Evolutionary conservation across 805 yeast species (phyloP), one percentile per base, ranked within the genome.

Genomic region (Candida broadrunensis): DNA sequence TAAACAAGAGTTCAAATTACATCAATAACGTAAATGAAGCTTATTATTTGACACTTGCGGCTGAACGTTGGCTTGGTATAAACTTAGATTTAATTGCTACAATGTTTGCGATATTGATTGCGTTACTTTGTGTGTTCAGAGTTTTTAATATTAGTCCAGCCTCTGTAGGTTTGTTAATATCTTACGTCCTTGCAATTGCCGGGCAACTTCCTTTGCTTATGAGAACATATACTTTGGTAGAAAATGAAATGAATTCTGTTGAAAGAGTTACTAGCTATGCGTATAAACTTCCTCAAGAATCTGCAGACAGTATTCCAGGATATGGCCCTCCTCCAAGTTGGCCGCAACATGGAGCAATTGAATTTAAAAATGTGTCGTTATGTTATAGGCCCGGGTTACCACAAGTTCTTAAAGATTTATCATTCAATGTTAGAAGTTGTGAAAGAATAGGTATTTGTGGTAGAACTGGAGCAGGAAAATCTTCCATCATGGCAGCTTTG

Each of bases 401-500:
- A 3, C 56, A 70, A 30, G 85, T 78, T 12, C 61, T 80, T 51
- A 74, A 70, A 39, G 56, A 70, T 39, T 45, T 80, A 41, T 53
- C 54, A 21, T 54, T 70, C 49, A 61, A 43, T 4, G 67, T 84
- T 37, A 55, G 65, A 4, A 73, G 80, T 1, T 65, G 72, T 11
- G 85, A 85, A 55, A 85, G 82, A 54, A 74, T 86, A 45, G 95
- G 95, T 27, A 80, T 86, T 39, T 83, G 90, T 65, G 95, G 95
- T 33, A 74, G 95, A 54, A 86, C 95, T 0, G 95, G 95, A 50
- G 91, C 93, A 3, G 95, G 95, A 34, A 80, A 80, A 60, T 65
- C 80, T 2, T 72, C 84, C 3, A 76, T 80, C 39, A 80, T 78
- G 77, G 70, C 78, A 12, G 82, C 83, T 1, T 54, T 80, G 37